Base-by-base conservation (phyloP, 495 filamentous ascomycete species). In the Tirmania nivea region DNA sequence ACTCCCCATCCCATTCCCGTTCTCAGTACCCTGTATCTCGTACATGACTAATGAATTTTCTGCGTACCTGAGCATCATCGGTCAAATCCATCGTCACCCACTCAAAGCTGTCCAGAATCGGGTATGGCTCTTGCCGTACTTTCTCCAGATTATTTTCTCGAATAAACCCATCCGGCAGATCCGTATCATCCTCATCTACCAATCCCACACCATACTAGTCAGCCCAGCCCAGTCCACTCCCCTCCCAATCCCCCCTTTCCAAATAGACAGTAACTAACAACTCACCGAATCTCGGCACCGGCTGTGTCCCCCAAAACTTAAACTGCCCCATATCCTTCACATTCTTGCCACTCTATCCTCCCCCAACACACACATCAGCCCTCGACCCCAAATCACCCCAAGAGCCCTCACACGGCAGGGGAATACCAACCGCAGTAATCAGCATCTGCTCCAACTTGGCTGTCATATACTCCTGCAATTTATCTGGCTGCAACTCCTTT, bases 61-160 rank as follows among this genome's bases (percentile, higher is more conserved):
- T 31, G 25, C 47, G 55, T 54, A 75, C 67, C 60, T 84, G 75
- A 49, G 67, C 65, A 52, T 76, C 70, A 55, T 84, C 71, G 10
- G 73, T 80, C 52, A 97, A 69, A 66, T 97, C 86, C 69, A 97
- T 78, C 2, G 83, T 88, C 12, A 84, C 79, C 90, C 90, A 97
- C 62, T 93, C 84, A 64, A 94, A 97, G 9, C 82, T 83, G 9
- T 83, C 78, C 10, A 86, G 51, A 52, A 81, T 76, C 55, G 64
- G 67, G 59, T 66, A 76, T 67, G 86, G 73, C 48, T 84, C 78
- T 56, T 80, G 83, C 8, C 79, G 70, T 14, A 93, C 81, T 55
- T 79, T 75, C 53, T 83, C 81, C 2, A 83, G 75, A 56, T 85
- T 78, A 60, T 88, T 83, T 10, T 14, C 14, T 19, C 19, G 48